These are phyloP conservation scores for Xerocomus minutiporus DNA, from an alignment of 1,284 basidiomycete genomes.

Conservation along the genomic window DNA sequence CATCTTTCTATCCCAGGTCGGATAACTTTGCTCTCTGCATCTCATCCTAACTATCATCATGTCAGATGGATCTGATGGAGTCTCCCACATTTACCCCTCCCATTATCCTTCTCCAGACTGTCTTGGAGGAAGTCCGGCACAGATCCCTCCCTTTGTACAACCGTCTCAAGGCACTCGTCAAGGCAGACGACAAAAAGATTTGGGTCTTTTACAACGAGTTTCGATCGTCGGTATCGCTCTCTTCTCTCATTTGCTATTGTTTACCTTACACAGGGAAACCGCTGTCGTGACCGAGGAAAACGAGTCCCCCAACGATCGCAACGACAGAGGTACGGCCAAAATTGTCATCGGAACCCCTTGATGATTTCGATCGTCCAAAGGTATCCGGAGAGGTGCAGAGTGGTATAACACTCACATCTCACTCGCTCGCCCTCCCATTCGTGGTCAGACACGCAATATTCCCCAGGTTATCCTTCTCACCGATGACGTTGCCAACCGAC, in stretches of 20 bases:
- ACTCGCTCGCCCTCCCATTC: conserved; percentile 48
- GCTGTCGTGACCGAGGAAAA: conserved; percentile 67
- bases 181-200: conserved; percentile 73
- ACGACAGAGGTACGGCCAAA: conserved; percentile 71
- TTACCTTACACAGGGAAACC: conserved; percentile 55
- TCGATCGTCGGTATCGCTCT: conserved; percentile 51
- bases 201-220: conserved; percentile 95
- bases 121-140: conserved; percentile 94
- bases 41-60: not conserved
- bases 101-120: conserved; percentile 90
- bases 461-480: conserved; percentile 79
- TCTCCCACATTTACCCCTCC: conserved; percentile 70
- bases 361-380: conserved; percentile 35
- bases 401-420: conserved; percentile 82
- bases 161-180: conserved; percentile 77
- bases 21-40: not conserved
- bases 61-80: conserved; percentile 88
- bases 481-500: conserved; percentile 84
- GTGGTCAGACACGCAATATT: conserved; percentile 42
- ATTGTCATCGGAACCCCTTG: not conserved
- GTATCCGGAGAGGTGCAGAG: conserved; percentile 77
- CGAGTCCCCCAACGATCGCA: conserved; percentile 87
- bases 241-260: not conserved
- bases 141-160: conserved; percentile 92
- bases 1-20: conserved; percentile 81